These are phyloP conservation scores for Verbascum thapsus DNA, from an alignment of 257 asterid genomes.

Conservation along the genomic window DNA sequence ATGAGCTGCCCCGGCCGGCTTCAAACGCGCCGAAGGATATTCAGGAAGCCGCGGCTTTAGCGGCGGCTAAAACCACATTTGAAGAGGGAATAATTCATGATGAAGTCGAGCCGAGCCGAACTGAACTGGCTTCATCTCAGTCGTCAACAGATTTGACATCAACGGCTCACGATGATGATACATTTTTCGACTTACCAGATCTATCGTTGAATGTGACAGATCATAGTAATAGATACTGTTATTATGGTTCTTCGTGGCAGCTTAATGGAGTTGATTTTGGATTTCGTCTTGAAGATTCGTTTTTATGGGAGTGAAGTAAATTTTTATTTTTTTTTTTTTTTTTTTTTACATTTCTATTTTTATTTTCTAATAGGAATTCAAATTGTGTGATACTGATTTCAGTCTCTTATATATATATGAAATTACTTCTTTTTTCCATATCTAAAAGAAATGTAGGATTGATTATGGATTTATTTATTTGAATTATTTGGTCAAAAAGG, in stretches of 20 bases:
- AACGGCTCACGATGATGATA: conserved; percentile 55
- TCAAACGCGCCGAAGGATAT: conserved; percentile 75
- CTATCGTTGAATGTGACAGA: conserved; percentile 41
- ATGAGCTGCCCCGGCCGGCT: conserved; percentile 68
- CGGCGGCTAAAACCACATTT: conserved; percentile 52
- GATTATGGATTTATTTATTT: too few species aligned
- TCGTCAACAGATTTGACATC: conserved; percentile 48
- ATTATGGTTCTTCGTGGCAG: conserved; percentile 63
- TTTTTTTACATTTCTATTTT: too few species aligned
- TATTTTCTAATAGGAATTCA: conserved; percentile 14
- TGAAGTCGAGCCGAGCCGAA: conserved; percentile 35
- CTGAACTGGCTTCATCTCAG: conserved; percentile 40
- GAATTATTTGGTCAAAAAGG: too few species aligned
- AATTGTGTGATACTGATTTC: conserved; percentile 16
- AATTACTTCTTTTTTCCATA: neutral
- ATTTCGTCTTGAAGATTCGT: conserved; percentile 75
- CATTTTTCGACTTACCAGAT: conserved; percentile 81
- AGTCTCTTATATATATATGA: neutral
- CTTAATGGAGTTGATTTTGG: conserved; percentile 56
- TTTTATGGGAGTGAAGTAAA: conserved; percentile 53
- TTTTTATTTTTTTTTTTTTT: neutral
- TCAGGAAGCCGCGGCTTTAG: conserved; percentile 83
- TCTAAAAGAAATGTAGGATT: too few species aligned
- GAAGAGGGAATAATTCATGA: too few species aligned
- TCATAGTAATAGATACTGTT: conserved; percentile 42